Evolutionary conservation across 1,284 basidiomycete genomes (phyloP).

Genomic region (Singerocomus inundabilis): DNA sequence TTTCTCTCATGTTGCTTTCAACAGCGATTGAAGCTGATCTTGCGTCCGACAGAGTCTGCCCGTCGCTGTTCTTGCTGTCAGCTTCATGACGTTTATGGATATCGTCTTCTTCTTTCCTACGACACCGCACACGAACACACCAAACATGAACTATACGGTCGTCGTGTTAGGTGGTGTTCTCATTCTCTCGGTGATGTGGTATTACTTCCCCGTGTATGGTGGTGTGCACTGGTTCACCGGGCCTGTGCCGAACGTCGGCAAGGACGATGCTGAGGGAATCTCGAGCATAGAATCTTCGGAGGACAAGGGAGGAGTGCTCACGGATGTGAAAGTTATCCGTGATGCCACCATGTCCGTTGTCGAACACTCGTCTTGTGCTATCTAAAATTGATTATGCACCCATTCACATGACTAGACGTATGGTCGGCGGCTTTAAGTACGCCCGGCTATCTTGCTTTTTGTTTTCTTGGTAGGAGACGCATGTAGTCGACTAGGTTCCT

Average conservation of each 20-base stretch:
- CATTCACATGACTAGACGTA: not conserved
- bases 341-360: not conserved
- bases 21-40: constrained; percentile 4
- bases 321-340: constrained; percentile 4
- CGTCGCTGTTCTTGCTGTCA: constrained; percentile 48
- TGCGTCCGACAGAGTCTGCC: constrained; percentile 46
- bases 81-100: constrained; percentile 61
- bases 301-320: not conserved
- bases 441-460: not conserved
- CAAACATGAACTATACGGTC: constrained; percentile 67
- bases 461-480: not conserved
- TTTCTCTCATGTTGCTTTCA: constrained; percentile 11
- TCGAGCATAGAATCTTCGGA: constrained; percentile 1
- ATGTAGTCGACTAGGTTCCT: no score
- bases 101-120: constrained; percentile 66
- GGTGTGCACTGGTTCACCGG: constrained; percentile 69
- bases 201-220: constrained; percentile 65
- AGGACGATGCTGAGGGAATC: not conserved
- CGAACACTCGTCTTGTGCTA: no score
- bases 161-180: constrained; percentile 60
- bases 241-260: constrained; percentile 44
- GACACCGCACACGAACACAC: constrained; percentile 42
- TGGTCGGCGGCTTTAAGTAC: not conserved
- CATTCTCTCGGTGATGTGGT: constrained; percentile 55
- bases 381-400: no score